Base-by-base conservation (phyloP, 805 yeast genomes). In the Schwanniomyces occidentalis region DNA sequence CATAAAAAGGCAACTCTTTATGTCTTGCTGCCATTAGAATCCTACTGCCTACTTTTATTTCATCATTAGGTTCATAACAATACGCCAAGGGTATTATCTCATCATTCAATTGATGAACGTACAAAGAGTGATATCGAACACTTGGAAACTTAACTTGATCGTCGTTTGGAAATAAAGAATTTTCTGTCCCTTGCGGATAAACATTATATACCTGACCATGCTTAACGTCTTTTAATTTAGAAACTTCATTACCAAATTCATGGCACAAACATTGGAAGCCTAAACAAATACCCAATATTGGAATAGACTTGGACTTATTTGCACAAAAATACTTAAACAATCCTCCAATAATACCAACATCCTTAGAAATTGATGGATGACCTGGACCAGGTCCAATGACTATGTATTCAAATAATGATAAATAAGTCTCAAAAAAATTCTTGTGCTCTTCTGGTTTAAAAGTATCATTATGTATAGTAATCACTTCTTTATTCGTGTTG, bases 311-410 rank as follows among this genome's bases (percentile, higher is more conserved):
- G 4, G 16, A 16, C 19, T 44, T 24, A 21, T 37, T 23, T 5
- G 39, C 32, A 4, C 44, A 40, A 27, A 45, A 54, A 5, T 54
- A 49, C 20, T 61, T 48, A 16, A 42, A 60, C 38, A 73, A 76
- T 83, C 45, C 90, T 40, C 80, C 75, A 10, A 90, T 76, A 8
- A 88, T 71, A 0, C 96, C 96, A 18, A 83, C 76, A 49, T 90
- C 97, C 2, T 52, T 46, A 23, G 4, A 72, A 51, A 47, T 65
- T 1, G 62, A 58, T 0, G 99, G 99, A 47, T 85, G 78, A 0
- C 99, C 99, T 0, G 99, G 99, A 0, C 99, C 99, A 0, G 99
- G 99, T 0, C 99, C 99, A 6, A 93, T 71, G 0, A 93, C 78
- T 3, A 93, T 69, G 21, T 88, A 88, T 38, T 85, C 87, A 45